Percentiles rank a stretch among this genome's conserved stretches.
These are phyloP conservation scores for Dothistroma pini DNA, from an alignment of 2,329 filamentous ascomycete genomes.

Conservation along the genomic window DNA sequence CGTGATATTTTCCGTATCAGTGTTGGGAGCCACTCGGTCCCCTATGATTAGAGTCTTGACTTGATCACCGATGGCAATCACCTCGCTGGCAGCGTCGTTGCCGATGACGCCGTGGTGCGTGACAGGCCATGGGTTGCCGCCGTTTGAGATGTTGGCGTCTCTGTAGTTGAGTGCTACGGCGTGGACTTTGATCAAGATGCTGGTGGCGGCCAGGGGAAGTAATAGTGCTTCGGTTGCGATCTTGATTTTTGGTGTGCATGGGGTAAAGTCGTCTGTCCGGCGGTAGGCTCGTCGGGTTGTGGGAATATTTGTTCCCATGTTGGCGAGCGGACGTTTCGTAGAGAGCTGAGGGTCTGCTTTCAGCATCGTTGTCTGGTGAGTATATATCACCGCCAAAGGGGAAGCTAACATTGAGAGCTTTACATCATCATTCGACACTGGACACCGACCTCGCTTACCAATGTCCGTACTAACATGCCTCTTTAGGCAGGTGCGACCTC, in stretches of 20 bases:
- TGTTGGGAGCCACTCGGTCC: conserved; percentile 28
- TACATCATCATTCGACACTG: background rate
- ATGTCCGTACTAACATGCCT: background rate
- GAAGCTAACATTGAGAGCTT: too few relatives aligned
- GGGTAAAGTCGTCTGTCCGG: conserved; percentile 34
- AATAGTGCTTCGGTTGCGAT: conserved; percentile 17
- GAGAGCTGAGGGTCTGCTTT: background rate
- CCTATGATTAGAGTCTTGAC: conserved; percentile 20
- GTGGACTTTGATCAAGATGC: conserved; percentile 49
- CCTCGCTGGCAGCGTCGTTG: conserved; percentile 33
- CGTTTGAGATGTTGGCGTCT: conserved; percentile 40
- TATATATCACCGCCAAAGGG: background rate
- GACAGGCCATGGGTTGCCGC: conserved; percentile 33
- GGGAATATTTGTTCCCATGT: background rate
- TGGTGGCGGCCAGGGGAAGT: conserved; percentile 30
- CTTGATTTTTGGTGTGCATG: conserved; percentile 16
- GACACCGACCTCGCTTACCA: background rate
- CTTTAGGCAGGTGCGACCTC: background rate
- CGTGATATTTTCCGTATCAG: conserved; percentile 43
- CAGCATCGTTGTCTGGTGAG: too few relatives aligned
- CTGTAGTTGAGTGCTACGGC: conserved; percentile 53
- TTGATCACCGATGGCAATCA: conserved; percentile 24
- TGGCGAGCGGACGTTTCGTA: background rate
- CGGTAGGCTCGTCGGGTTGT: conserved; percentile 31
- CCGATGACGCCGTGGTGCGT: conserved; percentile 31